Base-by-base conservation (phyloP, 169 alveolate species). In the Plasmodium falciparum region DNA sequence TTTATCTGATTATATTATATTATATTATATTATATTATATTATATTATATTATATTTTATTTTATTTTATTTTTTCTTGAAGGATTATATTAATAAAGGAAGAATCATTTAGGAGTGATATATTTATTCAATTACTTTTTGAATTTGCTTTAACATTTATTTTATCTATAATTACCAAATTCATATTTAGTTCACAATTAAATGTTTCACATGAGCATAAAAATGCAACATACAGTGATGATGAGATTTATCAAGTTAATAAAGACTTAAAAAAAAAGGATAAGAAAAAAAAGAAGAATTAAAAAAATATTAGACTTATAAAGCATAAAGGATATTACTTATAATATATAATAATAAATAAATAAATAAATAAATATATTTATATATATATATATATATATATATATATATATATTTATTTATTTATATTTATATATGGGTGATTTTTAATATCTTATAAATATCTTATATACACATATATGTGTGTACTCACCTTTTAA, bases 71-170 rank as follows among this genome's bases (percentile, higher is more conserved):
- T 20, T 26, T 65, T 20, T 20, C 54, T 69, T 54, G 39, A 26
- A 78, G 89, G 24, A 78, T 78, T 12, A 78, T 78, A 22, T 52
- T 78, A 45, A 65, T 78, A 65, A 26, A 78, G 4, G 89, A 78
- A n/a, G 89, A 58, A 20, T 65, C 70, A 7, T 65, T 78, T 70
- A 66, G 49, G 11, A 50, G 43, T n/a, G n/a, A 24, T 26, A 78
- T 78, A 24, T 49, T 78, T n/a, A 43, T 78, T 78, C 54, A 65
- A 39, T 58, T 78, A 29, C 7, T 65, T 39, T 20, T 33, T 3
- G 66, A 52, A 9, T 22, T 78, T 20, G 9, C 24, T 11, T 17
- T 66, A 22, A 78, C 89, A 11, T 2, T 78, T 33, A 17, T 78
- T 58, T 70, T 78, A n/a, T 78, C 76, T 2, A 50, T 45, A 26